Conservation (phyloP, 345 rosid genomes). For the Brassica rapa region DNA sequence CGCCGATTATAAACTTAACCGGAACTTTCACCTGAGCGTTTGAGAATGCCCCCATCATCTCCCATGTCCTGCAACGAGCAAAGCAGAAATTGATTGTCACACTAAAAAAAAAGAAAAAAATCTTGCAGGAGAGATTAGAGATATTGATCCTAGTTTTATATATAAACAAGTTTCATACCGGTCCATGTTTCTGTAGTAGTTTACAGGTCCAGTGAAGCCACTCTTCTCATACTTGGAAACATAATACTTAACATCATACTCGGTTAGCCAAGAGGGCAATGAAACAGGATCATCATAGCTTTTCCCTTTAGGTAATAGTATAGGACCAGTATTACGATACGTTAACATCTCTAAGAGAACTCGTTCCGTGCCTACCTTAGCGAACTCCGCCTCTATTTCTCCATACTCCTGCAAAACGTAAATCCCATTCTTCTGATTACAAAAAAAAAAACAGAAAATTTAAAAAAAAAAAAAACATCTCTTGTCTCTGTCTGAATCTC, state of each 20-base stretch:
- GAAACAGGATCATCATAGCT: slow-evolving; percentile 43
- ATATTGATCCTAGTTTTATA: background rate
- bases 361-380: slow-evolving; percentile 48
- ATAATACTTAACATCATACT: slow-evolving; percentile 56
- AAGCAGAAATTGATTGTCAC: background rate
- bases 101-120: background rate
- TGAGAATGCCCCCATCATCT: slow-evolving; percentile 32
- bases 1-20: slow-evolving; percentile 41
- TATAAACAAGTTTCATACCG: slow-evolving; percentile 41
- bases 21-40: slow-evolving; percentile 36
- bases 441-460: background rate
- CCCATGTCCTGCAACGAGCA: slow-evolving; percentile 40
- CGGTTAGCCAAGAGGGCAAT: slow-evolving; percentile 71
- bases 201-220: slow-evolving; percentile 80
- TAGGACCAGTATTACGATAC: slow-evolving; percentile 56
- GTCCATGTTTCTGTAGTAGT: slow-evolving; percentile 72
- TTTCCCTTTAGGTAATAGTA: slow-evolving; percentile 58
- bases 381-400: slow-evolving; percentile 66
- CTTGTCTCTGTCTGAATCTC: background rate
- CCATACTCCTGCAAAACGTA: slow-evolving; percentile 55
- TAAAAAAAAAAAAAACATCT: background rate
- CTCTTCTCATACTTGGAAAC: slow-evolving; percentile 53
- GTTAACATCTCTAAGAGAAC: slow-evolving; percentile 51
- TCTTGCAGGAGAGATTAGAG: background rate
- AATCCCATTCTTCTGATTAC: background rate